These are phyloP conservation scores for Boletales sp. DNA, from an alignment of 768 basidiomycete genomes.

Conservation along the genomic window DNA sequence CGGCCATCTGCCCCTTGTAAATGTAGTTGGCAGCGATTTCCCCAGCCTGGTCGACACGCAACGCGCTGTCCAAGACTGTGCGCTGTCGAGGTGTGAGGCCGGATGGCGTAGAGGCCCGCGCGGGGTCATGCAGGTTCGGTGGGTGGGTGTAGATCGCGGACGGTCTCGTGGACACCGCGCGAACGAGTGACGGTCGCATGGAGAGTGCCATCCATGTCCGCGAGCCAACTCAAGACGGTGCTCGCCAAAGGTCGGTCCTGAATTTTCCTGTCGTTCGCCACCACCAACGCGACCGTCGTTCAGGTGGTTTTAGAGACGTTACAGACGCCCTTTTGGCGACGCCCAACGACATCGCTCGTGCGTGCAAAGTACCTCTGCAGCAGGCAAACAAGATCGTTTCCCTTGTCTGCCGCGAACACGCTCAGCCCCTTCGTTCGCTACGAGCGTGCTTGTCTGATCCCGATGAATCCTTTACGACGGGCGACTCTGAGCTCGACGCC, in stretches of 20 bases:
- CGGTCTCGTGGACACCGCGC: conserved; percentile 28
- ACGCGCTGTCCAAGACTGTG: conserved; percentile 53
- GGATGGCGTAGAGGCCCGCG: conserved; percentile 52
- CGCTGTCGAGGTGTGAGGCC: conserved; percentile 50
- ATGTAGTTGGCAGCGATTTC: conserved; percentile 97
- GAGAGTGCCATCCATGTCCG: conserved; percentile 18
- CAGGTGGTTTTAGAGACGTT: conserved; percentile 48
- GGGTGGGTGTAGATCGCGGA: conserved; percentile 51
- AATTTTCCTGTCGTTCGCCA: too few species aligned
- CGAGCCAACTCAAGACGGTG: conserved; percentile 25
- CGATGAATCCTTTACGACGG: conserved; percentile 62
- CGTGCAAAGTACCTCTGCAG: conserved; percentile 47
- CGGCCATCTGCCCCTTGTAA: conserved; percentile 80
- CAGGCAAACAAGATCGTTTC: conserved; percentile 52
- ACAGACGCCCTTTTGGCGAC: conserved; percentile 50
- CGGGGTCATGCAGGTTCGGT: conserved; percentile 31
- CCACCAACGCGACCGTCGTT: neutral
- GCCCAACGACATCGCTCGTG: conserved; percentile 50
- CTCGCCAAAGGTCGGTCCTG: conserved; percentile 38
- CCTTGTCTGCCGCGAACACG: conserved; percentile 42
- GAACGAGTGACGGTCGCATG: conserved; percentile 16
- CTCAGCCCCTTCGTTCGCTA: conserved; percentile 39
- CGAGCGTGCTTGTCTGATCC: conserved; percentile 34
- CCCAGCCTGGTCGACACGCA: conserved; percentile 94
- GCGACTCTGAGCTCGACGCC: conserved; percentile 65